Evolutionary conservation across 805 yeast species (phyloP).

Genomic region (Crinitomyces ghanaensis): DNA sequence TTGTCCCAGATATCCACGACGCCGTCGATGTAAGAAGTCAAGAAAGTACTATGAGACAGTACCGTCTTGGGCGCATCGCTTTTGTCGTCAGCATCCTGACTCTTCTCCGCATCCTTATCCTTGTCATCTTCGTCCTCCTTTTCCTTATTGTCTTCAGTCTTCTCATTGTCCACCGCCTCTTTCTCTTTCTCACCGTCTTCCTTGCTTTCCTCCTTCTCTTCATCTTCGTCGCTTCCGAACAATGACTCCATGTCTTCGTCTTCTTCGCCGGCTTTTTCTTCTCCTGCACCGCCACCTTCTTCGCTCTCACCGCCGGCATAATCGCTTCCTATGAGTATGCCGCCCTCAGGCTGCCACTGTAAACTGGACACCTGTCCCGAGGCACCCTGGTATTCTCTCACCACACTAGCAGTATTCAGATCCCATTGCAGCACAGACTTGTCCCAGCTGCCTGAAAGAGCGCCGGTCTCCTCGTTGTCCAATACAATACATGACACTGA

Average conservation of each 20-base stretch:
- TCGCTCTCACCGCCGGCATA: slow-evolving; percentile 5
- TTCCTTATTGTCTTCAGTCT: slow-evolving; percentile 6
- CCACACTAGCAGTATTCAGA: slow-evolving; percentile 52
- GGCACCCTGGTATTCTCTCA: slow-evolving; percentile 40
- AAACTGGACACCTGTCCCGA: slow-evolving; percentile 73
- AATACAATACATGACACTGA: slow-evolving; percentile 65
- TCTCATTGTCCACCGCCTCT: slow-evolving; percentile 1
- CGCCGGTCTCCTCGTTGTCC: slow-evolving; percentile 47
- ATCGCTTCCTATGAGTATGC: slow-evolving; percentile 11
- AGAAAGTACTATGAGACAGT: slow-evolving; percentile 34
- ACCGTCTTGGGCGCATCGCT: slow-evolving; percentile 4
- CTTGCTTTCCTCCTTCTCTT: slow-evolving; percentile 16
- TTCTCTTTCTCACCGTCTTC: slow-evolving; percentile 3
- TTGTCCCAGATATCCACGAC: slow-evolving; percentile 72
- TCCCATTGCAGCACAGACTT: slow-evolving; percentile 75
- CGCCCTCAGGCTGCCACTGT: slow-evolving; percentile 38
- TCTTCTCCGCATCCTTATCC: slow-evolving; percentile 1
- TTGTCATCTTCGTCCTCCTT: no score
- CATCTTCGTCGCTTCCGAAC: slow-evolving; percentile 48
- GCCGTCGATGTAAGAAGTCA: slow-evolving; percentile 80
- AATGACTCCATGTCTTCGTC: slow-evolving; percentile 37
- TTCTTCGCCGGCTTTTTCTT: slow-evolving; percentile 17
- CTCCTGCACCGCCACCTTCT: slow-evolving; percentile 6
- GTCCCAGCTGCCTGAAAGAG: slow-evolving; percentile 89
- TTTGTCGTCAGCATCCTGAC: slow-evolving; percentile 3